Evolutionary conservation across 176 grass and related monocot species (phyloP).

Genomic region (Pharus latifolius): DNA sequence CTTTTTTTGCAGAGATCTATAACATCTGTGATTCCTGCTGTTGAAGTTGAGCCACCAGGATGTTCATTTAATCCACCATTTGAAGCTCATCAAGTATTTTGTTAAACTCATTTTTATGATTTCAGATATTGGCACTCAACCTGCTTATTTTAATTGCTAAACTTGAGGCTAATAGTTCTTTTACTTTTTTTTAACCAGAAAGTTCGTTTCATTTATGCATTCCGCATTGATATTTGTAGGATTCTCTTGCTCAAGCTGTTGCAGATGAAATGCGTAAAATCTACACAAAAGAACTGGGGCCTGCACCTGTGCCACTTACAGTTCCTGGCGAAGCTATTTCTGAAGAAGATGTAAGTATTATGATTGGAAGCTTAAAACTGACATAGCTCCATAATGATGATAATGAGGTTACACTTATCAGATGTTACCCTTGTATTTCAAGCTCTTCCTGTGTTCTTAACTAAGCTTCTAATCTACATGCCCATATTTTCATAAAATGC

Average conservation of each 20-base stretch:
- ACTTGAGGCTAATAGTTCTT: background rate
- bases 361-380: background rate
- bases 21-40: constrained; percentile 53
- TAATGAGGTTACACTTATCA: too few species aligned
- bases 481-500: background rate
- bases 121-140: background rate
- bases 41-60: constrained; percentile 75
- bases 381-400: background rate
- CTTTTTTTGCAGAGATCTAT: constrained; percentile 34
- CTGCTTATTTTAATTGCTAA: background rate
- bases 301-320: constrained; percentile 68
- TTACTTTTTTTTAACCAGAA: background rate
- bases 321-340: constrained; percentile 72
- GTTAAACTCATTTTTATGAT: background rate
- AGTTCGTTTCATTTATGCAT: background rate
- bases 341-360: constrained; percentile 82
- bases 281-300: constrained; percentile 68
- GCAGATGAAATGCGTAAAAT: constrained; percentile 75
- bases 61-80: constrained; percentile 93
- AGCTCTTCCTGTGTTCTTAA: background rate
- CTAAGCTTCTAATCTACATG: background rate
- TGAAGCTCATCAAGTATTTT: constrained; percentile 76
- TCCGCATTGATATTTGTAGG: constrained; percentile 29
- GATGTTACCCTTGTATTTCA: background rate
- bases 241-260: constrained; percentile 84